Evolutionary conservation across 164 flowering plant species (phyloP).

Genomic region (Piper betle): DNA sequence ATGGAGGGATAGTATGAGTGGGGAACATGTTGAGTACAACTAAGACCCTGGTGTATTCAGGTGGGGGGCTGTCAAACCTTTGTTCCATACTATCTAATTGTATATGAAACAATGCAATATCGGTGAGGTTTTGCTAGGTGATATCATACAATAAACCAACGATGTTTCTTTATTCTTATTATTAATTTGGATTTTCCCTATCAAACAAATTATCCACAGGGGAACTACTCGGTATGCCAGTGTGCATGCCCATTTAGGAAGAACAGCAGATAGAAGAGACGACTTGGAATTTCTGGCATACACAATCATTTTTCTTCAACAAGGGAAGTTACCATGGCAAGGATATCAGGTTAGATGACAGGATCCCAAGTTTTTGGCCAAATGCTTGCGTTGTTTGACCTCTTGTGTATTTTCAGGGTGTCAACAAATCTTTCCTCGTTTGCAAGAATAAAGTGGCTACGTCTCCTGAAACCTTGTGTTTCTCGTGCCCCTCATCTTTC

Average conservation of each 20-base stretch:
- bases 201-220: slow-evolving; percentile 19
- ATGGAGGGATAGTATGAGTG: slow-evolving; percentile 61
- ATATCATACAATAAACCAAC: background rate
- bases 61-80: slow-evolving; percentile 15
- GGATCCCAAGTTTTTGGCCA: background rate
- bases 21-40: slow-evolving; percentile 84
- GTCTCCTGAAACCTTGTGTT: slow-evolving; percentile 73
- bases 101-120: too few species aligned
- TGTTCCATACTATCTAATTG: background rate
- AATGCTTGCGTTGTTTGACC: background rate
- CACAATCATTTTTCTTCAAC: slow-evolving; percentile 67
- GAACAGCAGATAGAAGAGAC: slow-evolving; percentile 93
- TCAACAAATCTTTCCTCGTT: slow-evolving; percentile 78
- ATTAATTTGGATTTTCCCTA: slow-evolving; percentile 2
- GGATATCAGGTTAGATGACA: slow-evolving; percentile 62
- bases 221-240: slow-evolving; percentile 93
- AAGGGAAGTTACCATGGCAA: slow-evolving; percentile 88
- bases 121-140: too few species aligned
- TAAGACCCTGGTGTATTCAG: slow-evolving; percentile 93
- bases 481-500: slow-evolving; percentile 71
- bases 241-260: slow-evolving; percentile 89
- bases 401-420: slow-evolving; percentile 39
- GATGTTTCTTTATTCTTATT: background rate
- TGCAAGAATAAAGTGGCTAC: slow-evolving; percentile 89
- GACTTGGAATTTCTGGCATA: slow-evolving; percentile 96